Percentiles rank a stretch among this genome's conserved stretches.
Conservation (phyloP, 352 stramenopile genomes). For the Globisporangium solare region DNA sequence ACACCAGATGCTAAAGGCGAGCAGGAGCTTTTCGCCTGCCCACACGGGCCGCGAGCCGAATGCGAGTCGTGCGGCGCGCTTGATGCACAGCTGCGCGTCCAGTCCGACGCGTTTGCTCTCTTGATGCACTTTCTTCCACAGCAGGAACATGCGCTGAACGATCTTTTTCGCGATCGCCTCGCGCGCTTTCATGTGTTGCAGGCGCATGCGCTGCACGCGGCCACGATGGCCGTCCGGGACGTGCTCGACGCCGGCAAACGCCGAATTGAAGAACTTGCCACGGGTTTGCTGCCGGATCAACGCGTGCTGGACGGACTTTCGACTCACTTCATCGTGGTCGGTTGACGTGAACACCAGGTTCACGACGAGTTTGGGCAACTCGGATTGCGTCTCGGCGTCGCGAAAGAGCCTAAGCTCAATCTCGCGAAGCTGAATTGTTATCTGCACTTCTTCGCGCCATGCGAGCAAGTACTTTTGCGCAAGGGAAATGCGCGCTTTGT, state of each 20-base stretch:
- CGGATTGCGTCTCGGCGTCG: slow-evolving; percentile 41
- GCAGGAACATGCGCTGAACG: slow-evolving; percentile 56
- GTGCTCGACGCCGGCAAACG: slow-evolving; percentile 45
- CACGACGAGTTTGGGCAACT: slow-evolving; percentile 50
- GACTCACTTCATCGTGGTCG: slow-evolving; percentile 23
- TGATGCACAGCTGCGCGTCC: slow-evolving; percentile 71
- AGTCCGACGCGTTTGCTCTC: slow-evolving; percentile 39
- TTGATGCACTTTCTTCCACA: slow-evolving; percentile 56
- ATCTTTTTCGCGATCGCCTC: slow-evolving; percentile 58
- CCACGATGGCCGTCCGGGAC: slow-evolving; percentile 11
- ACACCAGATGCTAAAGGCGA: slow-evolving; percentile 65
- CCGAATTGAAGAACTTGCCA: slow-evolving; percentile 41
- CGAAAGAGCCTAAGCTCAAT: slow-evolving; percentile 65
- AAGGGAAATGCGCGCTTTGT: slow-evolving; percentile 23
- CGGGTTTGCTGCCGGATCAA: background rate
- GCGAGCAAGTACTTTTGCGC: slow-evolving; percentile 35
- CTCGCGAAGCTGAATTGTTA: slow-evolving; percentile 38
- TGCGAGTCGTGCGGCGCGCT: slow-evolving; percentile 55
- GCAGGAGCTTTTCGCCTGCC: slow-evolving; percentile 53
- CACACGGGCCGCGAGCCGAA: slow-evolving; percentile 51
- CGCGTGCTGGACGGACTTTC: slow-evolving; percentile 10
- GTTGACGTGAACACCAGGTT: slow-evolving; percentile 71
- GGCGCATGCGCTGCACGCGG: slow-evolving; percentile 28
- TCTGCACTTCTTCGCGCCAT: slow-evolving; percentile 43
- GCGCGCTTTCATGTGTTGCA: slow-evolving; percentile 38